These are phyloP conservation scores for Diplogelasinospora grovesii DNA, from an alignment of 495 filamentous ascomycete genomes.

Conservation along the genomic window DNA sequence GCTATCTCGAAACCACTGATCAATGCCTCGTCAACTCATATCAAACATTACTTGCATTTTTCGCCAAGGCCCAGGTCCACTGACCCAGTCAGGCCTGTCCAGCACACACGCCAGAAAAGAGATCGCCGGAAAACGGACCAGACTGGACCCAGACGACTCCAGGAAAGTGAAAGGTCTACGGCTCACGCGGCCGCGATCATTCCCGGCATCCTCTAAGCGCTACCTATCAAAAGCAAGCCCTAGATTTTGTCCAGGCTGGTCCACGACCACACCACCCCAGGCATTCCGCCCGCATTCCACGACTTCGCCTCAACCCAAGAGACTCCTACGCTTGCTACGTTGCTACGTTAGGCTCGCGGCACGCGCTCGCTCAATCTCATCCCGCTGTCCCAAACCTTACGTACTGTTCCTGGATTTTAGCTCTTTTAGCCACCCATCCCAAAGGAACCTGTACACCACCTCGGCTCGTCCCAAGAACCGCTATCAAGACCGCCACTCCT, in stretches of 20 bases:
- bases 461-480: not conserved
- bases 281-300: not conserved
- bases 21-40: no score
- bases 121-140: not conserved
- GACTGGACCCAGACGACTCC: no score
- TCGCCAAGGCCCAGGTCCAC: no score
- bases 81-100: no score
- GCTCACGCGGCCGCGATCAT: not conserved
- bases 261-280: not conserved
- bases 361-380: not conserved
- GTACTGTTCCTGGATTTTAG: not conserved
- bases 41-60: no score
- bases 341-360: not conserved
- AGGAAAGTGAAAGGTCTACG: no score
- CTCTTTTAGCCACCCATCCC: not conserved
- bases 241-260: not conserved
- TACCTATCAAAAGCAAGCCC: not conserved
- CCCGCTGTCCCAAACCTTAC: no score
- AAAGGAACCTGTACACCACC: not conserved
- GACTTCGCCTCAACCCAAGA: not conserved
- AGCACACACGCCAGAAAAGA: no score
- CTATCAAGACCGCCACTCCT: slow-evolving; percentile 10
- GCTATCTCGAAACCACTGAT: no score
- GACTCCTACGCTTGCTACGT: no score
- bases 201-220: not conserved